Base-by-base conservation (phyloP, 352 stramenopile species). In the Pythium diclinum region DNA sequence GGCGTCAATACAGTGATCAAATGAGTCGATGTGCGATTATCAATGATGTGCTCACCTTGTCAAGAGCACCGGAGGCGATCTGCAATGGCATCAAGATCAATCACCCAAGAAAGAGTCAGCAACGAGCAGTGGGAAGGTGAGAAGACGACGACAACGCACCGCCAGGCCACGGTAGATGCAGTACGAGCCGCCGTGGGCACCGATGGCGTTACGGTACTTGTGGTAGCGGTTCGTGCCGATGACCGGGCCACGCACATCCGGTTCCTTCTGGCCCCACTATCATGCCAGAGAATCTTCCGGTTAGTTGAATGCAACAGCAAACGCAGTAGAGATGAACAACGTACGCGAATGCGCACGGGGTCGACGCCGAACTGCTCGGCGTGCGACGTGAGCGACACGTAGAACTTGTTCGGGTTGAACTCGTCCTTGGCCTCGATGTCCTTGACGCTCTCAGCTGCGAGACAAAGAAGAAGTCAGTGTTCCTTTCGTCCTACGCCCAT, bases 161-260 rank as follows among this genome's bases (percentile, higher is more conserved):
- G 97, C 97, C 14, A 99, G 73, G 13, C 96, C 97, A 28, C 96
- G 98, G 69, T 99, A 99, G 69, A 99, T 95, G 70, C 95, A 99
- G 78, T 99, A 99, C 23, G 89, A 98, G 17, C 97, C 97, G 19
- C 92, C 91, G 69, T 99, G 97, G 0, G 97, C 97, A 8, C 97
- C 97, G 67, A 99, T 99, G 53, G 97, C 96, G 74, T 99, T 99
- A 33, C 97, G 83, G 68, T 98, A 97, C 56, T 94, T 91, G 61
- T 97, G 88, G 75, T 98, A 94, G 61, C 95, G 88, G 59, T 98
- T 97, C 4, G 96, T 99, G 55, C 92, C 97, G 71, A 99, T 97
- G 68, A 99, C 85, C 13, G 96, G 96, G 42, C 92, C 96, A 32
- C 94, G 89, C 44, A 97, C 82, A 25, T 92, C 71, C 28, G 96